Evolutionary conservation across 108 stramenopile species (phyloP).

Genomic region (Skeletonema marinoi): DNA sequence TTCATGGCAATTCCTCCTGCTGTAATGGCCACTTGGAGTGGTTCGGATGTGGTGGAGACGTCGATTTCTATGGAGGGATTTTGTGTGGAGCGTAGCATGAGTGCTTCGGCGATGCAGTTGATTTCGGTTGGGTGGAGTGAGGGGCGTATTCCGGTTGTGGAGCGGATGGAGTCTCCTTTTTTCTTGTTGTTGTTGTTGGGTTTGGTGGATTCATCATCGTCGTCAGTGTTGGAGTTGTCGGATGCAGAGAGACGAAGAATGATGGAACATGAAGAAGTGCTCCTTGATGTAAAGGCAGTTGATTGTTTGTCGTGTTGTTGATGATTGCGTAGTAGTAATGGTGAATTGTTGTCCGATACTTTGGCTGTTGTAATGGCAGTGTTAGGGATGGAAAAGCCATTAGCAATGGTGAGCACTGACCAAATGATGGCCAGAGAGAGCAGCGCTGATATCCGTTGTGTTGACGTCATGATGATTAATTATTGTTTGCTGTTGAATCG

Average conservation of each 20-base stretch:
- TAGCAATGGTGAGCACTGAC: background rate
- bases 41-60: slow-evolving; percentile 13
- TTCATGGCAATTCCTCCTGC: slow-evolving; percentile 66
- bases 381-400: background rate
- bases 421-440: background rate
- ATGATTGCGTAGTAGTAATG: background rate
- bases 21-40: slow-evolving; percentile 66
- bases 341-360: background rate
- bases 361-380: background rate
- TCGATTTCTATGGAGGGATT: slow-evolving; percentile 26
- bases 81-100: slow-evolving; percentile 50
- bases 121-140: slow-evolving; percentile 87
- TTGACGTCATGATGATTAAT: too few species aligned
- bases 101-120: slow-evolving; percentile 76
- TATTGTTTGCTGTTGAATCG: too few species aligned
- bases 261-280: background rate
- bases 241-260: background rate
- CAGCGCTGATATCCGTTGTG: background rate
- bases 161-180: slow-evolving; percentile 69
- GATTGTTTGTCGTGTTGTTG: background rate
- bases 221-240: background rate
- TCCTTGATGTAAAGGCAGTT: background rate
- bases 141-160: slow-evolving; percentile 74
- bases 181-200: slow-evolving; percentile 4
- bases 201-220: background rate